Base-by-base conservation (phyloP, 2,329 filamentous ascomycete species). In the Fonsecaea monophora region DNA sequence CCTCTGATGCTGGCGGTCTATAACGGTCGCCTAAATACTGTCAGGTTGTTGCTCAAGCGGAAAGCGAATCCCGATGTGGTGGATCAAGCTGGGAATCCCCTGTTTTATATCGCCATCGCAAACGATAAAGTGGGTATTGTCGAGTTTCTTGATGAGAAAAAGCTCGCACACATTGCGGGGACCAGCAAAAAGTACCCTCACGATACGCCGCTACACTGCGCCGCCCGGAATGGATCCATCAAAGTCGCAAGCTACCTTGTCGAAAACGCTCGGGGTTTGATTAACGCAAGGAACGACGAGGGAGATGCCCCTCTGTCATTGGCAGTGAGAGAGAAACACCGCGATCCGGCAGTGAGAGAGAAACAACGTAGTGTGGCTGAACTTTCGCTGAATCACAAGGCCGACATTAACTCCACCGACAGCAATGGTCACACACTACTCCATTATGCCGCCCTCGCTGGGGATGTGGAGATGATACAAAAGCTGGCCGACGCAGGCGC, bases 361-460 rank as follows among this genome's bases (percentile, higher is more conserved):
- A 40, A 40, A 40, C 10, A 13, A 15, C 12, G 10, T 40, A 10
- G 1, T 15, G 12, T 40, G 37, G 15, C 5, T 4, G 37, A 40
- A 40, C 37, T 15, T 3, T 40, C 15, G 37, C 12, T 40, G 8
- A 40, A 40, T 3, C 10, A 12, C 15, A 15, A 15, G 13, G 37
- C 30, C 12, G n/a, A 12, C 12, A 40, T n/a, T 3, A 35, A 59
- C 12, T 10, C 38, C 15, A 35, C 38, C 18, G 56, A 62, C 32
- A 32, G 40, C 7, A 7, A 57, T 10, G 37, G 37, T 18, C 42
- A 37, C 30, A 67, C 64, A 12, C 60, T 61, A 12, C 60, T 67
- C 34, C 45, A 56, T 67, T 15, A 65, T 56, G 61, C 64, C 15
- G 53, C 65, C 21, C 50, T 40, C 25, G 18, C 34, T 15, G 21